Conservation (phyloP, 2,329 filamentous ascomycete genomes). For the Fonsecaea nubica region DNA sequence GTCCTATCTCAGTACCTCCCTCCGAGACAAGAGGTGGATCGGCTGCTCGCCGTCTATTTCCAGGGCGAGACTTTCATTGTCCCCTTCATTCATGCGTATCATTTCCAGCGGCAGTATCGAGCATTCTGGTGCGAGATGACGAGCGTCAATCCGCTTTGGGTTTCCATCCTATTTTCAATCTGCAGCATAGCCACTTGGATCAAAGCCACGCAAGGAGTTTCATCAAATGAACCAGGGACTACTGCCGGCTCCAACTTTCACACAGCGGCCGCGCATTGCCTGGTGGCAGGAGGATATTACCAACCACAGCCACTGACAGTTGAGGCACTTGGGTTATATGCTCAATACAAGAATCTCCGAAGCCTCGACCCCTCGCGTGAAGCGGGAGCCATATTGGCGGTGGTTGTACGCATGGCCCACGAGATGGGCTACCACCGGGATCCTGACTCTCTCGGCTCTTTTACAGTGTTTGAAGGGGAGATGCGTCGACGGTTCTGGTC, state of each 20-base stretch:
- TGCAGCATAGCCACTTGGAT: constrained; percentile 44
- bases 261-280: constrained; percentile 56
- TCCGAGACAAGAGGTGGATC: constrained; percentile 28
- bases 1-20: constrained; percentile 30
- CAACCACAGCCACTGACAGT: constrained; percentile 35
- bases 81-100: constrained; percentile 30
- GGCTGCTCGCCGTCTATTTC: constrained; percentile 32
- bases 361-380: constrained; percentile 61
- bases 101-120: constrained; percentile 54
- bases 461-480: constrained; percentile 63
- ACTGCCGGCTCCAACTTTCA: constrained; percentile 47
- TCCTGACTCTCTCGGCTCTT: constrained; percentile 39
- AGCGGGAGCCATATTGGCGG: constrained; percentile 60
- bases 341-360: constrained; percentile 60
- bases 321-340: constrained; percentile 46
- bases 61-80: constrained; percentile 33
- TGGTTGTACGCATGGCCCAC: constrained; percentile 65
- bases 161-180: constrained; percentile 60
- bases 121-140: constrained; percentile 58
- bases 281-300: constrained; percentile 56
- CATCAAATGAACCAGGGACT: constrained; percentile 53
- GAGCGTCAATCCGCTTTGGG: constrained; percentile 57
- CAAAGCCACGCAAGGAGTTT: constrained; percentile 3
- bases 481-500: constrained; percentile 55
- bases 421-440: constrained; percentile 68